Evolutionary conservation across 1,284 basidiomycete genomes (phyloP), one percentile per base, ranked within the genome.

Genomic region (Volvariella surrecta): DNA sequence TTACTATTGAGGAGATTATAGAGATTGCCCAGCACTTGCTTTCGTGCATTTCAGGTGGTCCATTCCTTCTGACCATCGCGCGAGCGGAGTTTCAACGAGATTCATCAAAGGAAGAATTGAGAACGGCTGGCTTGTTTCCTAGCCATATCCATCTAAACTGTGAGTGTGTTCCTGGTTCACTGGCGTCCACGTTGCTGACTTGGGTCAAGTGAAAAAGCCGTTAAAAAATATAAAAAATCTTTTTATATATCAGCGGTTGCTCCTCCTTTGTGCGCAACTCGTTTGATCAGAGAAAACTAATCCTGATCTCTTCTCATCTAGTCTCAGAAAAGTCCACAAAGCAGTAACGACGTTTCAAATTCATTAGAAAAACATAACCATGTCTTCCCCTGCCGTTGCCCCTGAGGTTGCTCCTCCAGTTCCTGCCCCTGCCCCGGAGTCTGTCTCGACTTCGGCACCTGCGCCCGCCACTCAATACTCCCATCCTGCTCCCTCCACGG

Each of bases 291-390:
- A 52, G 44, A 19, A 16, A 15, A 35, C 15, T 35, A 41, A 31
- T 47, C 40, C 41, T 45, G 28, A 48, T 55, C 54, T 52, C 50
- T n/a, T 44, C 47, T 49, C 44, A 50, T 13, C 40, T 58, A 77
- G 72, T 75, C 68, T 63, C 68, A 81, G 75, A 85, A 83, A 86
- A 84, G 71, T 70, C 64, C 71, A 76, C 71, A 83, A 83, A 85
- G 78, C 82, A 86, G 83, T 87, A 87, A 87, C 84, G 84, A 86
- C 80, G 76, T 65, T 59, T 65, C 62, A 66, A 71, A 67, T 62
- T 61, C 57, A 54, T 51, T 52, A 49, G 52, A 58, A 61, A 60
- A 54, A 56, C 52, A 58, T 59, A 57, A 64, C 63, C 50, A 86
- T 87, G 82, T 80, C 83, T 62, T 73, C 80, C 54, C 62, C 70